Conservation (phyloP, 140 eudicot species). For the Anethum foeniculum region DNA sequence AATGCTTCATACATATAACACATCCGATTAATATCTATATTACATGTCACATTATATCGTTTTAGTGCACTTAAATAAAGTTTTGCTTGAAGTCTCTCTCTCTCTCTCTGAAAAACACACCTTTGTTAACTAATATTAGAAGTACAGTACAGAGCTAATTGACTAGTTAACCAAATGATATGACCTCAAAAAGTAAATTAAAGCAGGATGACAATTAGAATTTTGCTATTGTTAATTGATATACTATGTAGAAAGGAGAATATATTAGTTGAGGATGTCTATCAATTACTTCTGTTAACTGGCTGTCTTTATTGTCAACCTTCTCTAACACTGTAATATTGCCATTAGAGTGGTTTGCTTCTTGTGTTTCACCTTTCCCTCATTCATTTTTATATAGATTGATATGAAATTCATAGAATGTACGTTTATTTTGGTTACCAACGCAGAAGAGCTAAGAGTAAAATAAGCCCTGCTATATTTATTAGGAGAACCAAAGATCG, state of each 20-base stretch:
- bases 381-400: not conserved
- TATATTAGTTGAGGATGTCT: not conserved
- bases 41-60: slow-evolving; percentile 35
- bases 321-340: not conserved
- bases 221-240: not conserved
- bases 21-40: slow-evolving; percentile 33
- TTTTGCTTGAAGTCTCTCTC: slow-evolving; percentile 21
- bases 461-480: no score
- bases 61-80: slow-evolving; percentile 26
- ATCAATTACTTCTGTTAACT: not conserved
- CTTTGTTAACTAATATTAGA: slow-evolving; percentile 12
- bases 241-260: not conserved
- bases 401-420: not conserved
- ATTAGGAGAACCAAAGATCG: not conserved
- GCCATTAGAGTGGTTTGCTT: not conserved
- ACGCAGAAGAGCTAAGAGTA: not conserved
- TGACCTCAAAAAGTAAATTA: slow-evolving; percentile 24
- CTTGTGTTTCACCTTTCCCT: not conserved
- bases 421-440: not conserved
- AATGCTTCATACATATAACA: slow-evolving; percentile 7
- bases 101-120: slow-evolving; percentile 19
- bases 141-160: slow-evolving; percentile 4
- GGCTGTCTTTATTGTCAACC: not conserved
- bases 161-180: slow-evolving; percentile 31
- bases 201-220: slow-evolving; percentile 11